Evolutionary conservation across 1,284 basidiomycete species (phyloP), one percentile per base, ranked within the genome.

Genomic region (Sporisorium exsertum): DNA sequence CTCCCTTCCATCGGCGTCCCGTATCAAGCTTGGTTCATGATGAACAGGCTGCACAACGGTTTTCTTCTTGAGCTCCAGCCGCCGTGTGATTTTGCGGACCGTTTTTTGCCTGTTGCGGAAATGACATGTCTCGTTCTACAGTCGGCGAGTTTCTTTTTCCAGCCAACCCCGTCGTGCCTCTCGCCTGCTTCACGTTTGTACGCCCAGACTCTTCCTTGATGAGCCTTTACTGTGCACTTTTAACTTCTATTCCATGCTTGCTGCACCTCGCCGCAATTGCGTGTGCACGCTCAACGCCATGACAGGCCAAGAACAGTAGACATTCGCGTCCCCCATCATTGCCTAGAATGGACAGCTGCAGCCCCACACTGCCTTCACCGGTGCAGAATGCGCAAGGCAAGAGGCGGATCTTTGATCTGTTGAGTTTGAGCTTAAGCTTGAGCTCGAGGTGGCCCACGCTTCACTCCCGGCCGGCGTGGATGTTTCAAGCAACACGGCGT

Each of bases 61-160:
- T n/a, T n/a, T n/a, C n/a, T n/a, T n/a, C n/a, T n/a, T n/a, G n/a
- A n/a, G n/a, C n/a, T n/a, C n/a, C n/a, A 5, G 46, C 26, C 46
- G 46, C 46, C 46, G 18, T 29, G 12, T 29, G 16, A n/a, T n/a
- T 18, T n/a, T 29, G 24, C 24, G 45, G 9, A 16, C 2, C 5
- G 5, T 9, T 29, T 2, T 29, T 29, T 18, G 15, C 2, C 10
- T 26, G 10, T 7, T 6, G 46, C 16, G 9, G 18, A 49, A 49
- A 29, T 58, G 43, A 58, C 56, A 45, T 46, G 56, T 47, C 56
- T 26, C 56, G 22, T 58, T 37, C 43, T 33, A 37, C 32, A 24
- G 56, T 49, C 43, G 51, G 32, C 35, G 15, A 53, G 18, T 22
- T 53, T 16, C 8, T 12, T 40, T 40, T 26, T 6, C 7, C 22